Evolutionary conservation across 176 grass and related monocot species (phyloP).

Genomic region (Paspalum vaginatum): DNA sequence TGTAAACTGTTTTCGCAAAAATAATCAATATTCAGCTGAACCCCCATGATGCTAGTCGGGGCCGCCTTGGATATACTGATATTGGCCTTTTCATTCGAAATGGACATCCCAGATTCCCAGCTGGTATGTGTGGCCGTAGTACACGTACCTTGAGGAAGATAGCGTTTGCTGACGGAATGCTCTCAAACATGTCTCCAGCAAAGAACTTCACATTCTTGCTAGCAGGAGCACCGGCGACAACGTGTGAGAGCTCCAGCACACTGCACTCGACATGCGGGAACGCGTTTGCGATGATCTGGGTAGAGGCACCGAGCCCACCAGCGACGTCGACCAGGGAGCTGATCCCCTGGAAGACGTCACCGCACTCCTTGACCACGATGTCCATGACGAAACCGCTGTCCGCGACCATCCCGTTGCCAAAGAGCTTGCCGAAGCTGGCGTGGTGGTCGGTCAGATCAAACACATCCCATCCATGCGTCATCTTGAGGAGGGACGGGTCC

Average conservation of each 20-base stretch:
- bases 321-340: slow-evolving; percentile 50
- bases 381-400: slow-evolving; percentile 38
- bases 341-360: slow-evolving; percentile 37
- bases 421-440: not conserved
- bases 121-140: too few relatives aligned
- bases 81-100: too few relatives aligned
- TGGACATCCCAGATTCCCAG: too few relatives aligned
- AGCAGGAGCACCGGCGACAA: slow-evolving; percentile 21
- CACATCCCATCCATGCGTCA: not conserved
- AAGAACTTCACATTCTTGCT: slow-evolving; percentile 36
- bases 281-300: slow-evolving; percentile 38
- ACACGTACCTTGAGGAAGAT: slow-evolving; percentile 53
- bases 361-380: not conserved
- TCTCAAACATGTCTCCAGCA: slow-evolving; percentile 54
- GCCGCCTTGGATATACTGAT: too few relatives aligned
- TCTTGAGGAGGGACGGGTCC: not conserved
- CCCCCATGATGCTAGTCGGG: too few relatives aligned
- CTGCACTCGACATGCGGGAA: slow-evolving; percentile 51
- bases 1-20: too few relatives aligned
- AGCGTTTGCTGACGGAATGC: slow-evolving; percentile 47
- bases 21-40: too few relatives aligned
- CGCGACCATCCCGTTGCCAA: slow-evolving; percentile 41
- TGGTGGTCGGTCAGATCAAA: slow-evolving; percentile 27
- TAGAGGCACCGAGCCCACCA: slow-evolving; percentile 26
- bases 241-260: slow-evolving; percentile 55